Evolutionary conservation across 768 basidiomycete species (phyloP), one percentile per base, ranked within the genome.

Genomic region (Lentinus brumalis): DNA sequence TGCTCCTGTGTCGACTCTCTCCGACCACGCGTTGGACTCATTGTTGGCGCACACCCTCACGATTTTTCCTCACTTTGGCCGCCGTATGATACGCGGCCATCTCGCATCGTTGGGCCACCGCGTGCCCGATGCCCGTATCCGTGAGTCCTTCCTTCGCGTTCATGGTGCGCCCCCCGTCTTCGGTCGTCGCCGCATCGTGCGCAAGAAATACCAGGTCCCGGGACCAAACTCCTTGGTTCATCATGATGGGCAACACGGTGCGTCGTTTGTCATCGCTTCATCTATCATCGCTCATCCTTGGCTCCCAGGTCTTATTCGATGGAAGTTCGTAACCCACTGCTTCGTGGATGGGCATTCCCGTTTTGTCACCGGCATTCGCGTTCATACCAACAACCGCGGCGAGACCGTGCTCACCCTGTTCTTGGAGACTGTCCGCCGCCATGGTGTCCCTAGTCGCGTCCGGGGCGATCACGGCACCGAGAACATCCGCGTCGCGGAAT

Each of bases 391-490:
- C 62, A 83, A 82, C 53, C 53, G 64, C 3, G 75, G 69, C 0
- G 47, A 66, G 0, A 81, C 79, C 4, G 79, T 81, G 3, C 60
- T 76, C 0, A 21, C 67, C 0, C 59, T 78, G 0, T 79, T 79
- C 54, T 51, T 70, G 0, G 44, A 62, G 47, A 71, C 64, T 1
- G 54, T 66, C 14, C 16, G 14, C 2, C 35, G 54, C 4, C 70
- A 73, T 67, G 74, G 77, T 1, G 42, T 72, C 1, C 78, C 77
- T 0, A 69, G 66, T 3, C 58, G 72, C 1, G 26, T 75, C 3
- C 56, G 75, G 6, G 78, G 76, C 4, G 77, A 81, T 59, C 74
- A 76, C 68, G 78, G 79, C 0, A 68, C 71, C 0, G 76, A 79
- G 57, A 80, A 79, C 61, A 62, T 63, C 4, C 57, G 64, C 7